These are phyloP conservation scores for Camelina sativa DNA, from an alignment of 345 rosid species.

Conservation along the genomic window DNA sequence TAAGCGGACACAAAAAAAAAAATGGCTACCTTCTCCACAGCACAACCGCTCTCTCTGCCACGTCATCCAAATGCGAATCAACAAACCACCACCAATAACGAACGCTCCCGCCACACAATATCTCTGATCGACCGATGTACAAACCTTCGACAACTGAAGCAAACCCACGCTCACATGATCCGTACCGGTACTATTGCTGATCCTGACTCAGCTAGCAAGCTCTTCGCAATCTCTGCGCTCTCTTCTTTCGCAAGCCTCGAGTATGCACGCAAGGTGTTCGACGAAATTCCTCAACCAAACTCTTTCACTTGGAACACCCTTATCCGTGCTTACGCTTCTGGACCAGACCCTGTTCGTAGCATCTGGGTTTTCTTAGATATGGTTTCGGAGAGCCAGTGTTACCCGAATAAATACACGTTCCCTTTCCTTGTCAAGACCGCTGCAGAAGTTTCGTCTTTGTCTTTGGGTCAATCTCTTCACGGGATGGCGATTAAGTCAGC, in stretches of 20 bases:
- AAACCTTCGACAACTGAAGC: conserved; percentile 50
- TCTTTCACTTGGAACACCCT: conserved; percentile 71
- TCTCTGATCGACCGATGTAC: conserved; percentile 53
- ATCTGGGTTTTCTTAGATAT: conserved; percentile 54
- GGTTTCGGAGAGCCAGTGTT: conserved; percentile 48
- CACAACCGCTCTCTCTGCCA: conserved; percentile 49
- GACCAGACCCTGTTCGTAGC: conserved; percentile 57
- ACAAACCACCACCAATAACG: conserved; percentile 43
- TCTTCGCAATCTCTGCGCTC: conserved; percentile 51
- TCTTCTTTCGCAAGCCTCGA: conserved; percentile 57
- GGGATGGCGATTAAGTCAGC: conserved; percentile 63
- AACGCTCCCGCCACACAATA: conserved; percentile 41
- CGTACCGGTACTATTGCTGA: conserved; percentile 48
- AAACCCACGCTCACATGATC: conserved; percentile 68
- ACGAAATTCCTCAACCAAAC: conserved; percentile 71
- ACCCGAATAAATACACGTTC: conserved; percentile 68
- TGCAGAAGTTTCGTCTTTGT: conserved; percentile 43
- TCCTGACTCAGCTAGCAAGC: conserved; percentile 60
- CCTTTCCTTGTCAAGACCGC: conserved; percentile 75
- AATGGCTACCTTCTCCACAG: conserved; percentile 37
- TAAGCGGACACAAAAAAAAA: background rate
- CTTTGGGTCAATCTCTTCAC: conserved; percentile 59
- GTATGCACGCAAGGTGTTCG: conserved; percentile 73
- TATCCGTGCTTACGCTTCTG: conserved; percentile 67
- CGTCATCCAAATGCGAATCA: conserved; percentile 42